Conservation (phyloP, 257 asterid genomes). For the Paulownia fortunei region DNA sequence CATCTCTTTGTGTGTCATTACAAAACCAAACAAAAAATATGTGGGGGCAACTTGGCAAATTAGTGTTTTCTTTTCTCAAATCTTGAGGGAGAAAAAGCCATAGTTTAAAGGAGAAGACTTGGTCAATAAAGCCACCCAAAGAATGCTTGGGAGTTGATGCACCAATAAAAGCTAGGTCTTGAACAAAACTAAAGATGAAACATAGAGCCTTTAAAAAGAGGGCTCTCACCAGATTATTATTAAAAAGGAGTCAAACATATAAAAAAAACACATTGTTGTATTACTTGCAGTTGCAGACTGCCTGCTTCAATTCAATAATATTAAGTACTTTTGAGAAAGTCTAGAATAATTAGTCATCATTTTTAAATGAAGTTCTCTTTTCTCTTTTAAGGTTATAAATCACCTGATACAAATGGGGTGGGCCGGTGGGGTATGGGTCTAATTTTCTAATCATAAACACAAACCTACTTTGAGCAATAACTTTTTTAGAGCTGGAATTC, state of each 20-base stretch:
- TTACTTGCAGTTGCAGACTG: constrained; percentile 36
- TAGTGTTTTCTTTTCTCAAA: constrained; percentile 31
- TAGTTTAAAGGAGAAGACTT: constrained; percentile 37
- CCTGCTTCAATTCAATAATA: constrained; percentile 18
- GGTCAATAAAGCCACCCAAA: constrained; percentile 49
- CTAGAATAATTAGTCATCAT: constrained; percentile 34
- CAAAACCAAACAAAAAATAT: constrained; percentile 28
- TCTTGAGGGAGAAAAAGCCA: constrained; percentile 29
- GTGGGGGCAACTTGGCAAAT: constrained; percentile 29
- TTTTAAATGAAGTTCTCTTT: background rate
- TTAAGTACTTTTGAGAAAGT: constrained; percentile 36
- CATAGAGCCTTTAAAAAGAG: constrained; percentile 32
- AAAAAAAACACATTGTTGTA: constrained; percentile 24
- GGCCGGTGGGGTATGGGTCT: background rate
- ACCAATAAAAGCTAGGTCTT: constrained; percentile 35
- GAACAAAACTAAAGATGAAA: constrained; percentile 42
- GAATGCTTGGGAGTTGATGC: constrained; percentile 64
- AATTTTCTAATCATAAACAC: background rate
- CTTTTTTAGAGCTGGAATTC: background rate
- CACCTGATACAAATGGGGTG: background rate
- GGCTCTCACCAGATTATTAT: constrained; percentile 37
- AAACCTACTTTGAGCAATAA: constrained; percentile 16
- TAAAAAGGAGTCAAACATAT: constrained; percentile 45
- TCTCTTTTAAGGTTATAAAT: background rate
- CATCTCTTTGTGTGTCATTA: constrained; percentile 23